phyloP scores from a whole-genome alignment of 768 basidiomycete genomes.

The Tephrocybe sp. region DNA sequence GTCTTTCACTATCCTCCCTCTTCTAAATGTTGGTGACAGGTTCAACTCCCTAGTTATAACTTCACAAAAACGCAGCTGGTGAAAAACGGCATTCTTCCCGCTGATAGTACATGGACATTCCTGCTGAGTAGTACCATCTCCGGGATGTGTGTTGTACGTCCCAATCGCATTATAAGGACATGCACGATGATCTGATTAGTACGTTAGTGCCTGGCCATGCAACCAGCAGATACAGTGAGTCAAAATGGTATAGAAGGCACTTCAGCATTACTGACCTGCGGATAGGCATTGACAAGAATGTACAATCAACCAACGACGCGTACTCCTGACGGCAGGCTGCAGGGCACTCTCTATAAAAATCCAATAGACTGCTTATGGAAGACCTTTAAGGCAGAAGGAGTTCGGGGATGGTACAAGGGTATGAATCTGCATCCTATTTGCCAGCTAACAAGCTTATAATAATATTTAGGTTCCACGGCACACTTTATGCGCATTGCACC shows the following conservation, averaged over 20 bases:
- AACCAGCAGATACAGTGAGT: slow-evolving; percentile 84
- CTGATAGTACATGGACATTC: slow-evolving; percentile 84
- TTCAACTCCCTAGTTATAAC: slow-evolving; percentile 95
- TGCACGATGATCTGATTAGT: not conserved
- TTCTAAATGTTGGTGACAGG: slow-evolving; percentile 38
- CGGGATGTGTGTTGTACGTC: slow-evolving; percentile 85
- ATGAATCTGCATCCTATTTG: not conserved
- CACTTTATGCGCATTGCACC: not conserved
- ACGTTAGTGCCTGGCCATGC: slow-evolving; percentile 83
- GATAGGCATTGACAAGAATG: slow-evolving; percentile 84
- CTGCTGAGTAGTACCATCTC: slow-evolving; percentile 86
- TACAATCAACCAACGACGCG: slow-evolving; percentile 90
- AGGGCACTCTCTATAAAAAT: slow-evolving; percentile 83
- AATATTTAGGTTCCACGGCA: not conserved
- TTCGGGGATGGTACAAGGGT: slow-evolving; percentile 97
- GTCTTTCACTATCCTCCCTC: not conserved
- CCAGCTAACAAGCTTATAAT: not conserved
- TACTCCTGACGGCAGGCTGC: slow-evolving; percentile 67
- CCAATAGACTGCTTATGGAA: slow-evolving; percentile 98
- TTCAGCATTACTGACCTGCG: slow-evolving; percentile 2
- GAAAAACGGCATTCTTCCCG: slow-evolving; percentile 62
- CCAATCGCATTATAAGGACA: not conserved
- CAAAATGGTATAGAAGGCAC: not conserved
- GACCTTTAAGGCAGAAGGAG: slow-evolving; percentile 87
- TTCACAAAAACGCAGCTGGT: slow-evolving; percentile 85